Evolutionary conservation across 352 stramenopile genomes (phyloP), one percentile per base, ranked within the genome.

Genomic region (Saprolegnia diclina): DNA sequence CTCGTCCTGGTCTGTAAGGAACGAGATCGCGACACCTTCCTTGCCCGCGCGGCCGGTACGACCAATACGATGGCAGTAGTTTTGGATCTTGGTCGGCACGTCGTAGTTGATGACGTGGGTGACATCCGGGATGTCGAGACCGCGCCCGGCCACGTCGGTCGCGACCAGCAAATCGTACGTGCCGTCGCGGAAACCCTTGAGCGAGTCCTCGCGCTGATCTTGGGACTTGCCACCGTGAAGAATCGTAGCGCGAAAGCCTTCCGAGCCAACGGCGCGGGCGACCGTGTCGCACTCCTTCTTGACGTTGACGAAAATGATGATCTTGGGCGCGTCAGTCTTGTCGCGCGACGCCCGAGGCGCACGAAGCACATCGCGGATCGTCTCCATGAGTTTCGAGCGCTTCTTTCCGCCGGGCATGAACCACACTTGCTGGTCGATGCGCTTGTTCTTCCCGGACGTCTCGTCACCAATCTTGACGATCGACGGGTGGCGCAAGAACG

Each of bases 241-340:
- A n/a, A 98, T 96, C 0, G 95, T 97, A 71, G 81, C 87, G 16
- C 84, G 79, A 71, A 97, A 95, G 35, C 96, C 95, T 48, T 88
- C 79, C 38, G 78, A 89, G 54, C 97, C 94, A 21, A 99, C 78
- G 66, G 96, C 87, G 57, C 96, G 91, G 22, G 80, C 89, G n/a
- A 99, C 87, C n/a, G 89, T 78, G 73, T 99, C 97, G 59, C 93
- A 97, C 71, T 96, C 87, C 74, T 98, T 98, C 88, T 99, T 99
- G 73, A 98, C 94, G 79, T 99, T 99, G 66, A 99, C 97, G 78
- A 99, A 99, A n/a, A 99, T 95, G 65, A 99, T 99, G 50, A 98
- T 88, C 80, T 99, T 98, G 32, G 96, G 82, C 5, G 80, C 72
- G 29, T 85, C 84, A 68, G 92, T 83, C 67, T 91, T 92, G 32